Conservation (phyloP, 106 monocot genomes). For the Narthecium ossifragum region DNA sequence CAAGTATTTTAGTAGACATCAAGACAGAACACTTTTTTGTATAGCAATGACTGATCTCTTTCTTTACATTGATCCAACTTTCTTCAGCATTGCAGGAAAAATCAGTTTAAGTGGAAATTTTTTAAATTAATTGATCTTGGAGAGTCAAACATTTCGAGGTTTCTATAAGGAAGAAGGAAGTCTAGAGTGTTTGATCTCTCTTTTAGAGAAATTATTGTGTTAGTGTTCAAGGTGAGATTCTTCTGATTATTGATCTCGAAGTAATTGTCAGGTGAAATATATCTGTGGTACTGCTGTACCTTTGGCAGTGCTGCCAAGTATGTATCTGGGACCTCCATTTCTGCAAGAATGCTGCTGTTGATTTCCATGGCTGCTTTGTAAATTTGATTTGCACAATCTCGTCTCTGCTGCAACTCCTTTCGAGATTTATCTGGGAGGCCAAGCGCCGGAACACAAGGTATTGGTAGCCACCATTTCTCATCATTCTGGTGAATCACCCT, state of each 20-base stretch:
- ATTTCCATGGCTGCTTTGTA: constrained; percentile 82
- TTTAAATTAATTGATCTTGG: no score
- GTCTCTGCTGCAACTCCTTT: constrained; percentile 43
- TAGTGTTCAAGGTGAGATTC: neutral
- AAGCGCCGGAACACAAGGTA: constrained; percentile 63
- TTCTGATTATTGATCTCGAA: no score
- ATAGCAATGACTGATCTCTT: no score
- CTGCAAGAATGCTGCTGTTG: constrained; percentile 59
- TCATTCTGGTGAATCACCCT: constrained; percentile 42
- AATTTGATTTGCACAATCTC: constrained; percentile 67
- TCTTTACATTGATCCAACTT: no score
- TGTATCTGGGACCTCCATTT: constrained; percentile 82
- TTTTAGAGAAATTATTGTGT: no score
- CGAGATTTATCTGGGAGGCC: constrained; percentile 48
- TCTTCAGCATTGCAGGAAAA: no score
- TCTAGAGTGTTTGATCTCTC: no score
- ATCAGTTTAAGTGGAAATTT: no score
- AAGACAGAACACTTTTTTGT: no score
- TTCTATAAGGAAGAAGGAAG: no score
- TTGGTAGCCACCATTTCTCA: constrained; percentile 91
- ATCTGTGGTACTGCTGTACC: constrained; percentile 20
- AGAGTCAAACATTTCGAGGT: no score
- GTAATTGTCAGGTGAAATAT: no score
- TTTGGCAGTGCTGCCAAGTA: constrained; percentile 61
- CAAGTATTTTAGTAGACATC: neutral